Evolutionary conservation across 345 rosid genomes (phyloP), one percentile per base, ranked within the genome.

Genomic region (Murraya koenigii): DNA sequence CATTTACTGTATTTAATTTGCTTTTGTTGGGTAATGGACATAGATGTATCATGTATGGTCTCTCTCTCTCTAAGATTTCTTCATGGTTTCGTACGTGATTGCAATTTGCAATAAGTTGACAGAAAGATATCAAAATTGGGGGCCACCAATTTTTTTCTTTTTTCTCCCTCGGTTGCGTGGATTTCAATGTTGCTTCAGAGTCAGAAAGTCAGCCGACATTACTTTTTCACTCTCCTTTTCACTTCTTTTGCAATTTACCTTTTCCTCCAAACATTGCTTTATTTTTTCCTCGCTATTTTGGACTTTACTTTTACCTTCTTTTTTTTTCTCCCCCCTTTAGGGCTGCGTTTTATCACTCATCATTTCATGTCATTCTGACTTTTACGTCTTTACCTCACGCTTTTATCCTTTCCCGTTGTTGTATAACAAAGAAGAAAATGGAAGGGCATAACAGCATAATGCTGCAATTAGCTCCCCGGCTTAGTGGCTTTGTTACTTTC

Each of bases 101-200:
- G 54, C 38, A 52, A 41, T 52, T 52, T 5, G 56, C 6, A 17
- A 17, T 52, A 44, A 44, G 49, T 44, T 44, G 49, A 11, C 49
- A 13, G 49, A 44, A 13, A 44, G 49, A 44, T 1, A 63, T 17
- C 4, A 7, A 52, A 8, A 10, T 26, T 19, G 65, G 74, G 80
- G 78, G 76, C 81, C 79, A 77, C 74, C 49, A 3, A 44, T 44
- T 44, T 44, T 13, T 44, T 3, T 1, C 49, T 56, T 19, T 60
- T 59, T 71, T 14, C 49, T 14, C 63, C 41, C 36, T 71, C n/a
- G 41, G 80, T 72, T 62, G 86, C 87, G 87, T 80, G 82, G 72
- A 71, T 79, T 82, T 84, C 85, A 77, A 85, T 82, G 87, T 85
- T 87, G 87, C 88, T 87, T 80, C 81, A 84, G 82, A 72, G 75